These are phyloP conservation scores for Neocallimastix lanati DNA, from an alignment of 192 early-diverging fungal genomes.

Conservation along the genomic window DNA sequence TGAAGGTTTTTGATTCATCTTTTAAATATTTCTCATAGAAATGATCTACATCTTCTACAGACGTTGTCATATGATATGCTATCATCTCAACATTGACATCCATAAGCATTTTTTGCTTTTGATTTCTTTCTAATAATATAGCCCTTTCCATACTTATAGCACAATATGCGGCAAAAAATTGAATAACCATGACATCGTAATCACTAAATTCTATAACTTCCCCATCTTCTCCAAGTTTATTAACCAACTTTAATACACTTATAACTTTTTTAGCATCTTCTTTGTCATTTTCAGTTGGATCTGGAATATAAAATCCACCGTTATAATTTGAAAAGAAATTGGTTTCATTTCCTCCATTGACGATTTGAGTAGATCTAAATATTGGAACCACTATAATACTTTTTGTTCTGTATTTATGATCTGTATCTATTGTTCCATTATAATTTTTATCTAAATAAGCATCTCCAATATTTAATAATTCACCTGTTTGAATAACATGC, in stretches of 20 bases:
- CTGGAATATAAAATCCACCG: background rate
- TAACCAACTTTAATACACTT: background rate
- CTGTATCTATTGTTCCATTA: constrained; percentile 12
- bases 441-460: constrained; percentile 9
- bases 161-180: constrained; percentile 19
- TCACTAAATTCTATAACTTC: constrained; percentile 7
- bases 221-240: background rate
- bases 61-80: constrained; percentile 14
- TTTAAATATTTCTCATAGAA: constrained; percentile 1
- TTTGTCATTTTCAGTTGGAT: background rate
- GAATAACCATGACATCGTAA: constrained; percentile 11
- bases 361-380: constrained; percentile 8
- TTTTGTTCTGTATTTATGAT: constrained; percentile 7
- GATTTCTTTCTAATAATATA: constrained; percentile 10
- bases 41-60: constrained; percentile 6
- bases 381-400: constrained; percentile 14
- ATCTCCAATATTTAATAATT: constrained; percentile 8
- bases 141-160: constrained; percentile 17
- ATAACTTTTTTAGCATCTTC: background rate
- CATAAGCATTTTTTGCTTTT: constrained; percentile 9
- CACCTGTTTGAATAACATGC: background rate
- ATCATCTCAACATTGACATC: constrained; percentile 20
- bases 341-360: constrained; percentile 10
- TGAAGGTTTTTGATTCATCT: background rate
- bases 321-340: constrained; percentile 20